A percentile compares a stretch with the other conserved stretches of the same genome.
phyloP scores from a whole-genome alignment of 2,329 filamentous ascomycete genomes.

The Blastomyces parvus region DNA sequence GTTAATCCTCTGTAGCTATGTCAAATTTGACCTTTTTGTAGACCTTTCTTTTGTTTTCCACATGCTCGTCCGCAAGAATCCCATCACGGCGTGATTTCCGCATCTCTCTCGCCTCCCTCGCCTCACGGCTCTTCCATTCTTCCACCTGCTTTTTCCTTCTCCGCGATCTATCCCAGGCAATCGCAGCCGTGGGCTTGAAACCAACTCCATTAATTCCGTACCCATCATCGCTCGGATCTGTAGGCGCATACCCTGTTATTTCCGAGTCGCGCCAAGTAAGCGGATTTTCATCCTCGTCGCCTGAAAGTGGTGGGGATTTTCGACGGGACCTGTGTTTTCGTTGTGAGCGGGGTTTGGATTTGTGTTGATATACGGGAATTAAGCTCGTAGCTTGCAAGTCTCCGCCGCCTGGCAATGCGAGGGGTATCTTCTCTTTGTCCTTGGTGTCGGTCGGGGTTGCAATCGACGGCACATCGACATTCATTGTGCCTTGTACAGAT shows the following conservation, averaged over 20 bases:
- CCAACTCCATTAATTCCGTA: constrained; percentile 56
- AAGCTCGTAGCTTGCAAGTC: constrained; percentile 6
- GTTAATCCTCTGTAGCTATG: constrained; percentile 12
- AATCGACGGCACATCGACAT: not conserved
- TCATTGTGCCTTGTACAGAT: not conserved
- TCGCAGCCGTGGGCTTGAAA: constrained; percentile 51
- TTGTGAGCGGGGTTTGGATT: constrained; percentile 18
- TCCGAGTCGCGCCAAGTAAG: constrained; percentile 50
- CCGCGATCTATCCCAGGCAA: constrained; percentile 48
- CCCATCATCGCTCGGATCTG: constrained; percentile 51
- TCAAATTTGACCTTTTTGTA: constrained; percentile 37
- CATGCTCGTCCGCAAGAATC: constrained; percentile 17
- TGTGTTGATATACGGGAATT: constrained; percentile 18
- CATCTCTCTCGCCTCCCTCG: constrained; percentile 48
- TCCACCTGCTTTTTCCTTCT: constrained; percentile 49
- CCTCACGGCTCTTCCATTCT: constrained; percentile 52
- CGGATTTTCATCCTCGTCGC: constrained; percentile 23
- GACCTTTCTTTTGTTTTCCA: constrained; percentile 22
- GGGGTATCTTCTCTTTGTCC: not conserved
- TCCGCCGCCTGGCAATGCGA: not conserved
- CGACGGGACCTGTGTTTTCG: constrained; percentile 23
- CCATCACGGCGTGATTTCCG: constrained; percentile 44
- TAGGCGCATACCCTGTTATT: constrained; percentile 51
- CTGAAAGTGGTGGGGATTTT: constrained; percentile 28
- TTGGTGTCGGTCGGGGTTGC: not conserved